Evolutionary conservation across 345 rosid genomes (phyloP).

Genomic region (Gynandropsis gynandra): DNA sequence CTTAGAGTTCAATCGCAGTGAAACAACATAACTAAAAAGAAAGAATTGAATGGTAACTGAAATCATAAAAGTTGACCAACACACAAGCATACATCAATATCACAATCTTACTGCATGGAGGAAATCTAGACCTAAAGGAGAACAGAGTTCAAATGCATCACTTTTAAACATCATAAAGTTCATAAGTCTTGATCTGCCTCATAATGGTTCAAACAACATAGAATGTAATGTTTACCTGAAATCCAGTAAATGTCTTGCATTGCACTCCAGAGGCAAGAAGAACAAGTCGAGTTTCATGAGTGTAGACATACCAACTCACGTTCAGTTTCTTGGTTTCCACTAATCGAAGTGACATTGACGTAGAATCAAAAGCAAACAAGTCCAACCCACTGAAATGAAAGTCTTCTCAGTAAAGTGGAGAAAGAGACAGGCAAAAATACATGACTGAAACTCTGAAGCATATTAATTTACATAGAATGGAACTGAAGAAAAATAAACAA

Average conservation of each 20-base stretch:
- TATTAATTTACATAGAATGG: neutral
- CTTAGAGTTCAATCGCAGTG: constrained; percentile 13
- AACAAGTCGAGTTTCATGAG: constrained; percentile 93
- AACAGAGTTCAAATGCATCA: neutral
- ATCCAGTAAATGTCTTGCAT: constrained; percentile 79
- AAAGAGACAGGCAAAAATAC: constrained; percentile 2
- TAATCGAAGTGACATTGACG: constrained; percentile 53
- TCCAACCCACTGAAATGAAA: constrained; percentile 76
- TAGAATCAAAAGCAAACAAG: constrained; percentile 58
- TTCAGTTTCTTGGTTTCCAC: constrained; percentile 71
- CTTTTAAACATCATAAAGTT: constrained; percentile 2
- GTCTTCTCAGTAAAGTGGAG: constrained; percentile 18
- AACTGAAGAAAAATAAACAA: constrained; percentile 15
- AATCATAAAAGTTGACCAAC: constrained; percentile 11
- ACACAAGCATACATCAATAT: constrained; percentile 7
- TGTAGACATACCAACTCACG: constrained; percentile 80
- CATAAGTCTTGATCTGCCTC: neutral
- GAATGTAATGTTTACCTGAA: constrained; percentile 51
- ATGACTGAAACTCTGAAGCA: constrained; percentile 6
- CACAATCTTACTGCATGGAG: constrained; percentile 11
- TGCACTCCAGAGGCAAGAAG: constrained; percentile 99
- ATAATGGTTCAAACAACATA: constrained; percentile 2
- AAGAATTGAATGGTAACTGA: neutral
- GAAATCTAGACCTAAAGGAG: neutral
- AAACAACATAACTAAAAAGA: neutral